Base-by-base conservation (phyloP, 345 rosid genomes). In the Gossypioides kirkii region DNA sequence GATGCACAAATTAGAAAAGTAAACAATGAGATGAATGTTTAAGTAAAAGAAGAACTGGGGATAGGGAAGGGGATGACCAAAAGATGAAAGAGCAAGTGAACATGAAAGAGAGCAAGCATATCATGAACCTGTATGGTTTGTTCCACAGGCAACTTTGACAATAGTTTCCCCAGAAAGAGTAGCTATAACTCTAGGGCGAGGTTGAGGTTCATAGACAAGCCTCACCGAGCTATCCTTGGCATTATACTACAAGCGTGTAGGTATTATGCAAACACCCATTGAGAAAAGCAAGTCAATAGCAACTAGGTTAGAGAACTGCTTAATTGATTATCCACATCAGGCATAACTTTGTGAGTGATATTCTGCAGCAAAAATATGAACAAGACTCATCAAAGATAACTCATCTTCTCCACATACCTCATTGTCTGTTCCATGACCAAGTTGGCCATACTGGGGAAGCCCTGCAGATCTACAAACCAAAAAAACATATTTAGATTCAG, bases 381-480 rank as follows among this genome's bases (percentile, higher is more conserved):
- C 20, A 61, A 36, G 66, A 61, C 13, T 32, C 13, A 3, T 61
- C 46, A 26, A 7, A 10, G 69, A 36, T 23, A 52, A 64, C 36
- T 16, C 26, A 7, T 11, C 49, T 47, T 54, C 20, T 23, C 60
- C 74, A 68, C 59, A 38, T 79, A 91, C 98, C 97, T 93, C 98
- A 74, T 96, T 93, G 77, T 93, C 98, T 9, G 98, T 96, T 75
- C 99, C 98, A 83, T 96, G 99, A 64, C 99, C 99, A 84, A 96
- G 98, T 77, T 96, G 99, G 72, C 99, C 99, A 83, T 90, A 93
- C 77, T 93, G 99, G 71, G 99, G 98, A 80, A 93, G 96, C 61
- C 99, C 99, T 2, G 97, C 98, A 80, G 96, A 91, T 77, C 99
- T 95, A 79, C 73, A 78, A 78, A 78, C 71, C 78, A 70, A 78